These are phyloP conservation scores for Peribolospora baueri DNA, from an alignment of 768 basidiomycete species.

Conservation along the genomic window DNA sequence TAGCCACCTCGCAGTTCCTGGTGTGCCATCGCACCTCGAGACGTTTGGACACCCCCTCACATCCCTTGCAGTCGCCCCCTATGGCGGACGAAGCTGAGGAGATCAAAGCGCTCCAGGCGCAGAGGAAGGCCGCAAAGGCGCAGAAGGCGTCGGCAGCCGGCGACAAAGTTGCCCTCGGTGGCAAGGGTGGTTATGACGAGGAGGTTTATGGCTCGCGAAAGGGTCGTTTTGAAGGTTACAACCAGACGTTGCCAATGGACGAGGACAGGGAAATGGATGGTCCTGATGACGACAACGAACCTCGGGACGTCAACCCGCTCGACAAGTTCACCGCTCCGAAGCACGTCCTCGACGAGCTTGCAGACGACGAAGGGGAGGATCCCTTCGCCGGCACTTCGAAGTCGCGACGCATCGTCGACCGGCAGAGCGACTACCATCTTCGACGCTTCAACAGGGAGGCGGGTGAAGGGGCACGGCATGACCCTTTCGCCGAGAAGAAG, in stretches of 20 bases:
- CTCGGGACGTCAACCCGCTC: not conserved
- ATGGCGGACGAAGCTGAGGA: not conserved
- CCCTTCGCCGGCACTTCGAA: constrained; percentile 59
- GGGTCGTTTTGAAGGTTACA: not conserved
- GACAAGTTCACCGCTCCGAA: constrained; percentile 45
- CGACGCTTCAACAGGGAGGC: constrained; percentile 66
- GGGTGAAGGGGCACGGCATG: constrained; percentile 27
- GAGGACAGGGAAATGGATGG: not conserved
- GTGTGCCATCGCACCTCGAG: not conserved
- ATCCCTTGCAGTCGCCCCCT: not conserved
- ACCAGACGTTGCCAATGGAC: not conserved
- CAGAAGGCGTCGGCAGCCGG: not conserved
- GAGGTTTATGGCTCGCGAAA: not conserved
- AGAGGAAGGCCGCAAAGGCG: not conserved
- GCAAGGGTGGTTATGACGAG: too few species aligned
- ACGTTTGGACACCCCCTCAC: not conserved
- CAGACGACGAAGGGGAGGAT: constrained; percentile 66
- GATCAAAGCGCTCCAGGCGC: too few species aligned
- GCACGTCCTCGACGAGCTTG: constrained; percentile 84
- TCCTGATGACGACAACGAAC: not conserved
- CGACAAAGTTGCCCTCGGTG: not conserved
- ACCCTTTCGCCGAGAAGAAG: constrained; percentile 41
- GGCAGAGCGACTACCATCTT: constrained; percentile 87
- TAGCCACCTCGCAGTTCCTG: not conserved
- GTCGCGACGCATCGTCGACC: constrained; percentile 72